Evolutionary conservation across 176 grass and related monocot species (phyloP), one percentile per base, ranked within the genome.

Genomic region (Avena atlantica): DNA sequence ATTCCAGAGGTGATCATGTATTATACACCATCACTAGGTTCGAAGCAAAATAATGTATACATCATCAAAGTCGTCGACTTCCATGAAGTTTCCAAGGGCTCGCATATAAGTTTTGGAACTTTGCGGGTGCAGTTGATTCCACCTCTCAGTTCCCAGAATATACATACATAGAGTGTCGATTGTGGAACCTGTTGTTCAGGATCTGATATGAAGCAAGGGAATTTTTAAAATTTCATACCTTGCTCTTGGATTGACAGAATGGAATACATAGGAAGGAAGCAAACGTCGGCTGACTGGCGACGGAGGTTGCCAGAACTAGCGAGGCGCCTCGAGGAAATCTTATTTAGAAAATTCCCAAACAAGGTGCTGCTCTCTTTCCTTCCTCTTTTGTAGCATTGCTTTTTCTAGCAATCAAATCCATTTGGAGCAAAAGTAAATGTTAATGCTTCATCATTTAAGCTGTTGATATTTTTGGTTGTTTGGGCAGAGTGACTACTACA

Each of bases 401-500:
- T 48, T 9, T 61, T 83, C 31, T 58, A 79, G 61, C 16, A 24
- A 74, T 70, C 31, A 73, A 61, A 12, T 81, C 42, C n/a, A 63
- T 77, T 59, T 78, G 29, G 31, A 49, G 17, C 27, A 68, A 78
- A 74, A 86, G 24, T 82, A 72, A 17, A 78, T 20, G 20, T 89
- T 77, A 49, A 44, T 65, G 49, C 80, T 82, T 82, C 67, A 62
- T 76, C 64, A 59, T 89, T 87, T 70, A 31, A 10, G 5, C 29
- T 70, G 36, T 75, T 59, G 9, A 74, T 68, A 25, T 50, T 83
- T 47, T 71, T 80, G 53, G 42, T 66, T 91, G 36, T 83, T 50
- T 75, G 83, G 88, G 48, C 97, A 99, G 97, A 87, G 55, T 76
- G 94, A 92, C 1, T 99, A 99, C 74, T 53, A 57, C 47, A 90